Evolutionary conservation across 2,329 filamentous ascomycete genomes (phyloP).

Genomic region (Monosporascus sp.): DNA sequence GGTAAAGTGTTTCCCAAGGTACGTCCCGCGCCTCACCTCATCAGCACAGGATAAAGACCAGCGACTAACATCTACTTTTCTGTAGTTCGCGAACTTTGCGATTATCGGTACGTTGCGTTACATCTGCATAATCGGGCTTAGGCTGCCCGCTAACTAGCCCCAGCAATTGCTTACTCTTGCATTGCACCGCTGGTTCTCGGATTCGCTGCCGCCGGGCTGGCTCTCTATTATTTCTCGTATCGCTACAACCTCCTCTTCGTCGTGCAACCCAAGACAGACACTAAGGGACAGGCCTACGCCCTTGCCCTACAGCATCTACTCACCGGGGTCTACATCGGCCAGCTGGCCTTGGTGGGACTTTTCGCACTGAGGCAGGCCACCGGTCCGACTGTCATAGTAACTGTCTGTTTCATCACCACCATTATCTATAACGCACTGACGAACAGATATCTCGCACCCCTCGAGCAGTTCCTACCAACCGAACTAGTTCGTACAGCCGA

Average conservation of each 20-base stretch:
- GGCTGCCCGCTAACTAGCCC: constrained; percentile 1
- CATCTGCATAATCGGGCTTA: not conserved
- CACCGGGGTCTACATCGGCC: constrained; percentile 65
- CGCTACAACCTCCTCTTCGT: constrained; percentile 73
- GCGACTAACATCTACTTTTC: constrained; percentile 1
- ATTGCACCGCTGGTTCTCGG: constrained; percentile 69
- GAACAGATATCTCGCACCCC: constrained; percentile 24
- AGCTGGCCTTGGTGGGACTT: constrained; percentile 65
- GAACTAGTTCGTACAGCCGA: constrained; percentile 15
- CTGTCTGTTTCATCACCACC: constrained; percentile 56
- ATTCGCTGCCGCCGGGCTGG: constrained; percentile 64
- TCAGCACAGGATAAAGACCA: constrained; percentile 38
- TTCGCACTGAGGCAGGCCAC: constrained; percentile 55
- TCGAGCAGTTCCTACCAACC: constrained; percentile 23
- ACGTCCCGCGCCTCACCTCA: constrained; percentile 45
- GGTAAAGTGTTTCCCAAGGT: constrained; percentile 61
- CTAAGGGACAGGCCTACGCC: constrained; percentile 67
- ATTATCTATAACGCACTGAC: constrained; percentile 53
- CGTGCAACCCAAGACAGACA: constrained; percentile 64
- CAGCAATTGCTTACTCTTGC: constrained; percentile 63
- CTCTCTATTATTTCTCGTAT: constrained; percentile 69
- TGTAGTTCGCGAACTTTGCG: constrained; percentile 27
- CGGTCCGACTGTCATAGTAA: constrained; percentile 58
- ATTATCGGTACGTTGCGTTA: constrained; percentile 23
- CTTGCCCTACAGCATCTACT: constrained; percentile 68